A percentile compares a stretch with the other conserved stretches of the same genome.
phyloP scores from a whole-genome alignment of 2,329 filamentous ascomycete species.

The Coniella vitis region DNA sequence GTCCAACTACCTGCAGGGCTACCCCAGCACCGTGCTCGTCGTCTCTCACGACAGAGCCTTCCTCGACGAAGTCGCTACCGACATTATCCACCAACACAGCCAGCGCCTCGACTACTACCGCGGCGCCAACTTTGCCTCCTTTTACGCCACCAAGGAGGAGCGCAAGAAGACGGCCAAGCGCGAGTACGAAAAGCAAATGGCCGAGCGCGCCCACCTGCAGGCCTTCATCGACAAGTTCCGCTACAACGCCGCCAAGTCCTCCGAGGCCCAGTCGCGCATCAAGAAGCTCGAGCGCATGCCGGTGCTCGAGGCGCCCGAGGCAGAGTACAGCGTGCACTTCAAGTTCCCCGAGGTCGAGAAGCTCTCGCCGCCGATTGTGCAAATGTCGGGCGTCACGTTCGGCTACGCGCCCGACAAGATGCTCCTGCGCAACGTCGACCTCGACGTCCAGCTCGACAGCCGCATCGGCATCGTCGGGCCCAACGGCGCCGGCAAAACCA shows the following conservation, averaged over 20 bases:
- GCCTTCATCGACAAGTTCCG: conserved; percentile 99
- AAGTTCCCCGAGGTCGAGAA: conserved; percentile 97
- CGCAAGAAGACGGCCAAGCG: conserved; percentile 92
- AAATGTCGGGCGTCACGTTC: conserved; percentile 90
- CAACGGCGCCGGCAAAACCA: conserved; percentile 98
- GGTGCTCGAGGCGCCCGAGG: conserved; percentile 79
- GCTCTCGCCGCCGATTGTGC: conserved; percentile 92
- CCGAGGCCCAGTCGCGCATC: conserved; percentile 95
- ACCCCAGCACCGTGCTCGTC: conserved; percentile 90
- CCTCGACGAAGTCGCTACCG: conserved; percentile 97
- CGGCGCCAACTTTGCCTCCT: conserved; percentile 91
- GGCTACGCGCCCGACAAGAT: conserved; percentile 77
- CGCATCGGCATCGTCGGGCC: conserved; percentile 98
- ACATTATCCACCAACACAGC: conserved; percentile 98
- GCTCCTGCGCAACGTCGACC: conserved; percentile 77
- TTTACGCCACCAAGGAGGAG: conserved; percentile 96
- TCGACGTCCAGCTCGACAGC: conserved; percentile 96
- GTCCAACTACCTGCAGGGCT: conserved; percentile 86
- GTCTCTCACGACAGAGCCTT: conserved; percentile 99
- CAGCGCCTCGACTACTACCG: conserved; percentile 98
- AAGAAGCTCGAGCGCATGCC: conserved; percentile 99
- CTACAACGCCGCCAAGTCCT: conserved; percentile 98
- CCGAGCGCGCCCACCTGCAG: conserved; percentile 83
- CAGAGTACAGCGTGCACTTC: conserved; percentile 94
- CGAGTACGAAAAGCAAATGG: conserved; percentile 99